phyloP scores from a whole-genome alignment of 139 green algal species.

The Coelastrella sp. region DNA sequence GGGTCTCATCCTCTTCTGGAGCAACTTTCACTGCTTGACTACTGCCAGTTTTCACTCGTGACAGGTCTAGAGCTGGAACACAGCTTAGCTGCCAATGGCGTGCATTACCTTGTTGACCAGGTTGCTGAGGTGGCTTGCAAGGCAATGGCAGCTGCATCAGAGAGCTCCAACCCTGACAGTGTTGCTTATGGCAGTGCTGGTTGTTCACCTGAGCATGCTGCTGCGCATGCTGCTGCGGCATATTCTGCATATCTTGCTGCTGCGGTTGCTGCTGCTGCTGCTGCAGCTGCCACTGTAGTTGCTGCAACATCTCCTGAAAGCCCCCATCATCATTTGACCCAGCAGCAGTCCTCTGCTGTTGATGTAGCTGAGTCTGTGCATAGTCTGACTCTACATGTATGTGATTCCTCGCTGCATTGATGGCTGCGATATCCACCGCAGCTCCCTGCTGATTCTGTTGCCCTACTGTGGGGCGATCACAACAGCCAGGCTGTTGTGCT shows the following conservation, averaged over 20 bases:
- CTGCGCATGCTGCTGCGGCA: neutral
- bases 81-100: neutral
- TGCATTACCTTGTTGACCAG: too few species aligned
- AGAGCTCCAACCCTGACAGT: too few species aligned
- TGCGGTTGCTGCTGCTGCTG: neutral
- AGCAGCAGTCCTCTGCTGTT: too few species aligned
- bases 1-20: neutral
- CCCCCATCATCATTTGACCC: neutral
- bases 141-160: neutral
- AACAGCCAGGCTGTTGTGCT: neutral
- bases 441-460: too few species aligned
- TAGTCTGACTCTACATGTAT: too few species aligned
- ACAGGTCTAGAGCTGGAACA: slow-evolving; percentile 2
- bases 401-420: too few species aligned
- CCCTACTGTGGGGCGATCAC: too few species aligned
- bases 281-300: neutral
- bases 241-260: slow-evolving; percentile 21
- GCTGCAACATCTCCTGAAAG: slow-evolving; percentile 6
- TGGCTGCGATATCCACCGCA: too few species aligned
- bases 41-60: slow-evolving; percentile 22
- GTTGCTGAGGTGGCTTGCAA: neutral
- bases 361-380: too few species aligned
- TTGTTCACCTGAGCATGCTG: neutral
- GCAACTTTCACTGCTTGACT: neutral
- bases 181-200: neutral